Base-by-base conservation (phyloP, 352 stramenopile genomes). In the Plasmopara halstedii region DNA sequence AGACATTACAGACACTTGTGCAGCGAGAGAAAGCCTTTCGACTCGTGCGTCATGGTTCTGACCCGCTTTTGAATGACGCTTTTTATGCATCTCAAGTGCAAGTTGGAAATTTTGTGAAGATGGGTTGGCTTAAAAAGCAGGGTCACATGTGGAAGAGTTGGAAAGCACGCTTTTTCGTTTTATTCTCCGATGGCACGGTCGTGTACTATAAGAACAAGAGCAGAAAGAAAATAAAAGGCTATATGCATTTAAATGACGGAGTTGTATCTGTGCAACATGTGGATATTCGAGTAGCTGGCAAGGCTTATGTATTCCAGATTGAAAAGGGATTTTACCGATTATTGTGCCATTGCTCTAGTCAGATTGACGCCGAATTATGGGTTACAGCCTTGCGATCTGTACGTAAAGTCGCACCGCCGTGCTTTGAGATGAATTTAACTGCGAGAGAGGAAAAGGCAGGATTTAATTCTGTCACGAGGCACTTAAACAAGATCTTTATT, bases 131-230 rank as follows among this genome's bases (percentile, higher is more conserved):
- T 45, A 88, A 63, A 6, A 91, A 91, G 56, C 77, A 91, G 27
- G 80, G 80, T 0, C 80, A 91, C 62, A 66, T 87, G 48, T 88
- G 80, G 79, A 88, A 90, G 50, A 91, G 64, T 42, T 94, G 83
- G 83, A 94, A 92, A 56, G 79, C 55, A 46, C 77, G 83, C 26
- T 92, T 86, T 52, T 94, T 94, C 41, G 78, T 94, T 31, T 53
- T 94, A 10, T 92, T 86, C 46, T 63, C 67, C 7, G 80, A 94
- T 48, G 80, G 77, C 4, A 89, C 74, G 9, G 74, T 94, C 25
- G 80, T 70, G 8, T 94, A 94, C 39, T 94, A 92, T 50, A 87
- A 88, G 52, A 78, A 67, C 42, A 79, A 83, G 27, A 68, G 62
- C 22, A 76, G 73, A 41, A 74, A 72, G 40, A 85, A 83, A 53